These are phyloP conservation scores for Cyclotella choctawhatcheeana DNA, from an alignment of 108 stramenopile genomes.

Conservation along the genomic window DNA sequence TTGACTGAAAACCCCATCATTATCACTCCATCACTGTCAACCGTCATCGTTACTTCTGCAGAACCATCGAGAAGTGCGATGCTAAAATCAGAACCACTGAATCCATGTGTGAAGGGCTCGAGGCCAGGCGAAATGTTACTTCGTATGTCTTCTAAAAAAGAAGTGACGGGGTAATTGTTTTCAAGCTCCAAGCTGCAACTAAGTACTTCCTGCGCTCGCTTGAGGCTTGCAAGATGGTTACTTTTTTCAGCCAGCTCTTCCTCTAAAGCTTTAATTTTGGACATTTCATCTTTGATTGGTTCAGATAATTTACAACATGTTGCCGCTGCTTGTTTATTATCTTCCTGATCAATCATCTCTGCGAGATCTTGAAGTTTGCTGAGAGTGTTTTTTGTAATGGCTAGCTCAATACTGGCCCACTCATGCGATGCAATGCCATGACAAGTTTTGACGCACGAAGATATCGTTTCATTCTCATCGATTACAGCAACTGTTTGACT, in stretches of 20 bases:
- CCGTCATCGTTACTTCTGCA: conserved; percentile 41
- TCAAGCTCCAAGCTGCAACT: conserved; percentile 30
- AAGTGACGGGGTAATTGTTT: conserved; percentile 22
- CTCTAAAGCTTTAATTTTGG: conserved; percentile 31
- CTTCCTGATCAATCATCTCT: neutral
- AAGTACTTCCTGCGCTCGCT: conserved; percentile 24
- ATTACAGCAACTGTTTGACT: no score
- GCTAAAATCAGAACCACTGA: conserved; percentile 27
- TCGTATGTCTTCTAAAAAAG: conserved; percentile 24
- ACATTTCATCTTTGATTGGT: conserved; percentile 14
- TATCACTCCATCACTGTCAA: conserved; percentile 10
- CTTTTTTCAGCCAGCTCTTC: conserved; percentile 27
- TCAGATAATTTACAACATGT: neutral
- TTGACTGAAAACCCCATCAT: conserved; percentile 42
- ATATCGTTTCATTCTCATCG: conserved; percentile 2
- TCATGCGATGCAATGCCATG: conserved; percentile 10
- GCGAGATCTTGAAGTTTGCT: neutral
- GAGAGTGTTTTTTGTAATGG: neutral
- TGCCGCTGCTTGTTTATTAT: neutral
- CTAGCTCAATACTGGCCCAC: conserved; percentile 11
- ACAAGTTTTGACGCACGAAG: conserved; percentile 2
- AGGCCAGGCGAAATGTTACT: conserved; percentile 8
- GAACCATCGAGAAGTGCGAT: conserved; percentile 38
- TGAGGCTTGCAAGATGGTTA: conserved; percentile 21
- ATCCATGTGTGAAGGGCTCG: neutral